Evolutionary conservation across 2,329 filamentous ascomycete species (phyloP).

Genomic region (Verticillium isaacii): DNA sequence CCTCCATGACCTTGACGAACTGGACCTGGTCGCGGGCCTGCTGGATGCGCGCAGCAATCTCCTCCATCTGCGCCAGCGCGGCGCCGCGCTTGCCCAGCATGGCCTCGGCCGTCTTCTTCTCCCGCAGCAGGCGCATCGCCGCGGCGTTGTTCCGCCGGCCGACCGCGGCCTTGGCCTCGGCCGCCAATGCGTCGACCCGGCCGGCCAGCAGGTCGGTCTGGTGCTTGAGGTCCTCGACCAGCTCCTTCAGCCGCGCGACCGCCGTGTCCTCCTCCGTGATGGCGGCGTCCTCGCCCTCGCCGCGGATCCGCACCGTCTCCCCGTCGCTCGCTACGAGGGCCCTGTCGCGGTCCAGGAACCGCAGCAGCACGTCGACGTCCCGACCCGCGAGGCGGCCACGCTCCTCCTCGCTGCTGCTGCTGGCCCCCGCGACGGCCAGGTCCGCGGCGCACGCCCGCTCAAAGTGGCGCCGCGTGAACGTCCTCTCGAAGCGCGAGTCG

Average conservation of each 20-base stretch:
- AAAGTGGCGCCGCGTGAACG: constrained; percentile 65
- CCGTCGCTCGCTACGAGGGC: constrained; percentile 54
- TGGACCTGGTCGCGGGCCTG: constrained; percentile 81
- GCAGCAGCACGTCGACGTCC: constrained; percentile 67
- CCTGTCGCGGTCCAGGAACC: constrained; percentile 66
- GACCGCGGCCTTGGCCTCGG: constrained; percentile 66
- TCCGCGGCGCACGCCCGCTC: constrained; percentile 29
- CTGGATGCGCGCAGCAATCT: constrained; percentile 77
- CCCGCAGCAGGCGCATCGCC: constrained; percentile 73
- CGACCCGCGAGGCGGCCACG: constrained; percentile 45
- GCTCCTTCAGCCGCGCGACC: constrained; percentile 77
- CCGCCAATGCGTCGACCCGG: constrained; percentile 61
- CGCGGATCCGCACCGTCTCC: constrained; percentile 57
- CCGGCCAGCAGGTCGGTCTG: constrained; percentile 63
- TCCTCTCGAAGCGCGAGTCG: constrained; percentile 54
- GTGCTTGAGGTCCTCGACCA: constrained; percentile 69
- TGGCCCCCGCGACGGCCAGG: background rate
- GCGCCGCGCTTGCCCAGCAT: constrained; percentile 67
- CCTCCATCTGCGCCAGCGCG: constrained; percentile 76
- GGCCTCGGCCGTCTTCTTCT: constrained; percentile 75
- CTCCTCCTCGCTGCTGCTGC: background rate
- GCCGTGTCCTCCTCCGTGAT: constrained; percentile 77
- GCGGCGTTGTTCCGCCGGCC: constrained; percentile 66
- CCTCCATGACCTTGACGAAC: constrained; percentile 77
- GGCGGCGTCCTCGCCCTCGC: constrained; percentile 10